phyloP scores from a whole-genome alignment of 2,329 filamentous ascomycete genomes.

The Ophidiomyces ophidiicola region DNA sequence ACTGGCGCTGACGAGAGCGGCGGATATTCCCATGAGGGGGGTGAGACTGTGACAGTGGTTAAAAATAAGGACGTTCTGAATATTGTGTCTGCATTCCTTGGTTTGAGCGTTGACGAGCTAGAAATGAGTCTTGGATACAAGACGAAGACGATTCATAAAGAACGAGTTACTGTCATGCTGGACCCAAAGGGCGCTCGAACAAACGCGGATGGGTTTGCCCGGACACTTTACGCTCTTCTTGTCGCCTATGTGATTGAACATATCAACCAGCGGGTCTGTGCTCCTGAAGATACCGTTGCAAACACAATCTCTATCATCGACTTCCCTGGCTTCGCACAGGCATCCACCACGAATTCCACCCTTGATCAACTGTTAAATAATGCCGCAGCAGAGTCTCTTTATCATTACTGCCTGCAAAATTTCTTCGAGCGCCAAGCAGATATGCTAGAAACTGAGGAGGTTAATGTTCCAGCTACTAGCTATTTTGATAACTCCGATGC shows the following conservation, averaged over 20 bases:
- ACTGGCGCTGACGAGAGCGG: constrained; percentile 80
- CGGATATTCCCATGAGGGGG: constrained; percentile 90
- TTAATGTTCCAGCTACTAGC: constrained; percentile 76
- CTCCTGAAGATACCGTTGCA: constrained; percentile 70
- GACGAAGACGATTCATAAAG: constrained; percentile 89
- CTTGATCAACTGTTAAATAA: constrained; percentile 93
- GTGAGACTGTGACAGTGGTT: constrained; percentile 70
- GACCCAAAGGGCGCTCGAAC: constrained; percentile 79
- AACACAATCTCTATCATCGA: constrained; percentile 95
- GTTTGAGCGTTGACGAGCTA: constrained; percentile 66
- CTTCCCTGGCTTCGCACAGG: constrained; percentile 87
- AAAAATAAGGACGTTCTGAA: constrained; percentile 84
- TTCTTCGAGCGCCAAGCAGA: constrained; percentile 95
- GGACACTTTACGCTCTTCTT: constrained; percentile 83
- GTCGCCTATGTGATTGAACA: constrained; percentile 89
- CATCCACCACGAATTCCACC: constrained; percentile 66
- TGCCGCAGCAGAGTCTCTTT: constrained; percentile 79
- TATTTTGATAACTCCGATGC: constrained; percentile 98
- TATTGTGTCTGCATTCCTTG: constrained; percentile 87
- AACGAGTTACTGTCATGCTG: constrained; percentile 97
- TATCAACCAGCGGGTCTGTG: constrained; percentile 81
- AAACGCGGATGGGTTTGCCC: constrained; percentile 86
- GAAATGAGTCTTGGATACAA: constrained; percentile 88
- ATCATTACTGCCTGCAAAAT: constrained; percentile 85
- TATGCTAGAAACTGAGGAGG: constrained; percentile 85